Conservation (phyloP, 768 basidiomycete species). For the Xerocomellus chrysenteron region DNA sequence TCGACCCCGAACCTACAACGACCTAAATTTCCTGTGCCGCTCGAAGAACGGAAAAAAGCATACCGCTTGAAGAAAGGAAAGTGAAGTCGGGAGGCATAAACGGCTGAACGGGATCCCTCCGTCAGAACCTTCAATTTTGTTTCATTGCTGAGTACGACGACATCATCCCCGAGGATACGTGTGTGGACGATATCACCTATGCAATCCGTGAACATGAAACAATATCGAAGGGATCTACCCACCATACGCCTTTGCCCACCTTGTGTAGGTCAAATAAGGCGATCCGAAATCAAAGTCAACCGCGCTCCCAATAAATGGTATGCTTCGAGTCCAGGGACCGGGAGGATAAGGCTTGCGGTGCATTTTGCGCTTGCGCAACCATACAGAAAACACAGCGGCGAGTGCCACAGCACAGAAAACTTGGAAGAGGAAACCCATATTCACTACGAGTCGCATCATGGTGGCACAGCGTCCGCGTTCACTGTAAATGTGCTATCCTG, state of each 20-base stretch:
- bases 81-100: not conserved
- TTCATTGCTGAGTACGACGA: not conserved
- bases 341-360: not conserved
- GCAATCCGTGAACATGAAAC: not conserved
- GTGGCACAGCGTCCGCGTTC: not conserved
- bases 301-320: not conserved
- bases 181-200: not conserved
- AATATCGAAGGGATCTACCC: not conserved
- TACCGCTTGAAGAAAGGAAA: constrained; percentile 1
- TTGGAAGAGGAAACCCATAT: not conserved
- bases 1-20: not conserved
- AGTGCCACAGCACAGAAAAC: not conserved
- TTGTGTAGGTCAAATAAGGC: constrained; percentile 1
- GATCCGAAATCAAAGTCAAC: not conserved
- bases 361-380: not conserved
- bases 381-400: not conserved
- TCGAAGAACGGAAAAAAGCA: not conserved
- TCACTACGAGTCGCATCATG: not conserved
- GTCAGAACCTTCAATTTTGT: not conserved
- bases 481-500: not conserved
- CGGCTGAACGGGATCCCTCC: not conserved
- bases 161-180: constrained; percentile 1
- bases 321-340: not conserved
- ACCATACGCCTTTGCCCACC: not conserved
- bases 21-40: not conserved